phyloP scores from a whole-genome alignment of 108 stramenopile species.

The Aurantiochytrium sp. region DNA sequence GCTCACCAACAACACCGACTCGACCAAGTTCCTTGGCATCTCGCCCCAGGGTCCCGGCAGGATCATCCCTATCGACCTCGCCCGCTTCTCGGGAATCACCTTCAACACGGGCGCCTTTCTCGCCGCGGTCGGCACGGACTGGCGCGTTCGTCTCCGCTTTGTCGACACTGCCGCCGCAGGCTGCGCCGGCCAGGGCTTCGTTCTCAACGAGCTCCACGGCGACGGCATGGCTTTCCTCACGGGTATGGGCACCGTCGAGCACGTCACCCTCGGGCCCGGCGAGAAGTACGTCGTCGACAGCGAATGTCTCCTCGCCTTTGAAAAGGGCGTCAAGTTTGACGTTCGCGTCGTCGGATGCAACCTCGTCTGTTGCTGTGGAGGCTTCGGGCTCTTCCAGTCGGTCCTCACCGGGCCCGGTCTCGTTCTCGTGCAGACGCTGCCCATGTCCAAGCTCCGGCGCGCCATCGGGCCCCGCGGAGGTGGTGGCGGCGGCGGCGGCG shows the following conservation, averaged over 20 bases:
- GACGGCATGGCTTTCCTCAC: background rate
- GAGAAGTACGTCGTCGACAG: background rate
- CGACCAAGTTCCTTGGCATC: background rate
- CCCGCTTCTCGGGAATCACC: background rate
- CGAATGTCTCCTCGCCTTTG: background rate
- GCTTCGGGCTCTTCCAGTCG: background rate
- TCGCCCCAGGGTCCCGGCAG: background rate
- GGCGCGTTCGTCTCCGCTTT: background rate
- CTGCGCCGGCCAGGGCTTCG: background rate
- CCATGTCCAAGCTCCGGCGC: background rate
- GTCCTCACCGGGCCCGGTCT: background rate
- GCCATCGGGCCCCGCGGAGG: background rate
- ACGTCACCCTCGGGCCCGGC: background rate
- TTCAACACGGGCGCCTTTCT: background rate
- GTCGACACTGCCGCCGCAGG: background rate
- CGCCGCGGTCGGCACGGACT: constrained; percentile 7
- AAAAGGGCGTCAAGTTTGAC: background rate
- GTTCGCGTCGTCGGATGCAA: background rate
- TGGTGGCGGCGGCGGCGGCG: background rate
- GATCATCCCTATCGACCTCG: constrained; percentile 9
- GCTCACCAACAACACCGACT: background rate
- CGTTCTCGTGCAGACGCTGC: background rate
- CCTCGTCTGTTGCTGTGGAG: constrained; percentile 12
- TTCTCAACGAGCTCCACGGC: constrained; percentile 24
- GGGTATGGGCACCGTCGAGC: background rate